Base-by-base conservation (phyloP, 805 yeast species). In the Saccharomycopsis fodiens region DNA sequence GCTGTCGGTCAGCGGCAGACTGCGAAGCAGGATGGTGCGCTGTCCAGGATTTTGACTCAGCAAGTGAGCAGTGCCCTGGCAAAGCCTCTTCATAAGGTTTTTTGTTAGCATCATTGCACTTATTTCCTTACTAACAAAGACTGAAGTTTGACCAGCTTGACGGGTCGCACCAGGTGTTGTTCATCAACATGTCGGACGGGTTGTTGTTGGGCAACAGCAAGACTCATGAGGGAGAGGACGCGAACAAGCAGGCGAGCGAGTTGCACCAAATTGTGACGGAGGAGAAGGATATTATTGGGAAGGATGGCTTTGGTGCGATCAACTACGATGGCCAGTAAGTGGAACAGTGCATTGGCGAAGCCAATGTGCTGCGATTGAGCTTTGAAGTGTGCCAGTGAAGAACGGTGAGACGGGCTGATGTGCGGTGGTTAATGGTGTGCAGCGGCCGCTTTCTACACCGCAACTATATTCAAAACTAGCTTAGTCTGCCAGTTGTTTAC, bases 241-340 rank as follows among this genome's bases (percentile, higher is more conserved):
- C 41, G 6, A 40, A 45, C 32, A 27, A 45, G 22, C 45, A 45
- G n/a, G 43, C 48, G 13, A 34, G 19, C n/a, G 35, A 45, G 34
- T 20, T 45, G 19, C 20, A 22, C 5, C 25, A 29, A 16, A 39
- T 45, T 13, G 7, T 45, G 7, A 16, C 15, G 5, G n/a, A 34
- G 10, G 35, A 45, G 22, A 6, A 13, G 35, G 35, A 20, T 4
- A 35, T 45, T 4, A 15, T 45, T 3, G 48, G 41, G 15, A 23
- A 34, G 12, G 25, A 45, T 7, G 48, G 48, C 4, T 45, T 17
- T 31, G 48, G 48, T 12, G 15, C 29, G 15, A 45, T 45, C n/a
- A 32, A 40, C 10, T 45, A 39, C 25, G 25, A 40, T 5, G 39
- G 35, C 6, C 36, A 34, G 42, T 39, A 39, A 20, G 42, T 39